These are phyloP conservation scores for Penicillium rolfsii DNA, from an alignment of 2,329 filamentous ascomycete species.

Conservation along the genomic window DNA sequence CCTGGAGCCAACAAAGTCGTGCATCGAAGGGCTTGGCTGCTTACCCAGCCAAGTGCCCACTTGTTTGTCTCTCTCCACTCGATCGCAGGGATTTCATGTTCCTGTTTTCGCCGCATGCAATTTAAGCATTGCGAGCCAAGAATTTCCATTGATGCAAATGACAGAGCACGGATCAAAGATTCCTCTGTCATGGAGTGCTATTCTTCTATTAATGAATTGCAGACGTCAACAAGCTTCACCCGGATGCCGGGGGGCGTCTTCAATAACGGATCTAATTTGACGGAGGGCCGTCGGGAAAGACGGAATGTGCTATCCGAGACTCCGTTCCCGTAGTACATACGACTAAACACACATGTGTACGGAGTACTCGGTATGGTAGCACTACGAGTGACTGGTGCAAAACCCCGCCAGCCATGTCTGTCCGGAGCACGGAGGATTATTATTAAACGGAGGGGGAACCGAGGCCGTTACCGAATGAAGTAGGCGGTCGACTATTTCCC, in stretches of 20 bases:
- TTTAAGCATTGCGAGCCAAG: slow-evolving; percentile 4
- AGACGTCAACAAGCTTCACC: background rate
- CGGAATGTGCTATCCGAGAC: background rate
- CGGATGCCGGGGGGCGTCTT: background rate
- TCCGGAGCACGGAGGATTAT: background rate
- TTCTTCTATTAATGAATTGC: background rate
- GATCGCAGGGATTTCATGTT: background rate
- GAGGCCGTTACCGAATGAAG: background rate
- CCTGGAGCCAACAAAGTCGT: background rate
- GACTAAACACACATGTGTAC: background rate
- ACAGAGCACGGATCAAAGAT: background rate
- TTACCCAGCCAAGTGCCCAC: background rate
- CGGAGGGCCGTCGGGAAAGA: background rate
- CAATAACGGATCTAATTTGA: background rate
- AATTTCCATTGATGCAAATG: background rate
- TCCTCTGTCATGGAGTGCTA: background rate
- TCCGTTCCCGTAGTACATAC: too few relatives aligned
- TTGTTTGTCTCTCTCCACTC: background rate
- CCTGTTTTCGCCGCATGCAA: background rate
- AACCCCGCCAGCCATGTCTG: background rate
- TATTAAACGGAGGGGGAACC: background rate
- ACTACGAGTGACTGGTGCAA: background rate
- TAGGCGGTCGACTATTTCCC: background rate
- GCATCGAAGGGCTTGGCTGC: background rate
- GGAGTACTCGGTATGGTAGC: background rate